Percentiles rank a stretch among this genome's conserved stretches.
Conservation (phyloP, 2,329 filamentous ascomycete genomes). For the Lanzia echinophila region DNA sequence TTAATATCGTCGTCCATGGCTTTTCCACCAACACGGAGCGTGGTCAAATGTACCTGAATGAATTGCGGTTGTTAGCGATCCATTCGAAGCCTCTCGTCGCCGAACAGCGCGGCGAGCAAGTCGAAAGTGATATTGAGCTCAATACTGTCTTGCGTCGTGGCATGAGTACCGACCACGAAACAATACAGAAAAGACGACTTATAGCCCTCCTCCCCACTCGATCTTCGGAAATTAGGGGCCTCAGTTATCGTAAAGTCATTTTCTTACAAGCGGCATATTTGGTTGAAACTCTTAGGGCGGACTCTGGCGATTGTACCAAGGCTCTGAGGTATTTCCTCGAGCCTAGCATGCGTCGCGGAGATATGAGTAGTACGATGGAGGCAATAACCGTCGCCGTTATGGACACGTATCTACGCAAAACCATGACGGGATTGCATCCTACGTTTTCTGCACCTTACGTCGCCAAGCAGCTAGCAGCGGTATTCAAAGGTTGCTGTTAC, state of each 20-base stretch:
- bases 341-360: slow-evolving; percentile 64
- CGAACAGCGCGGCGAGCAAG: slow-evolving; percentile 79
- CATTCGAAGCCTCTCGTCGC: slow-evolving; percentile 83
- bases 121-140: slow-evolving; percentile 94
- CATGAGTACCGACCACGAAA: slow-evolving; percentile 69
- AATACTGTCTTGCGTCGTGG: slow-evolving; percentile 89
- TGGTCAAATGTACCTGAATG: slow-evolving; percentile 64
- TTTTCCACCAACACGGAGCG: slow-evolving; percentile 71
- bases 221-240: slow-evolving; percentile 67
- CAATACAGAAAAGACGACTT: slow-evolving; percentile 74
- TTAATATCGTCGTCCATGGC: slow-evolving; percentile 93
- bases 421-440: slow-evolving; percentile 62
- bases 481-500: slow-evolving; percentile 88
- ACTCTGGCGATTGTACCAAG: slow-evolving; percentile 83
- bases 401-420: slow-evolving; percentile 71
- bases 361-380: slow-evolving; percentile 59
- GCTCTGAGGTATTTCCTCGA: slow-evolving; percentile 92
- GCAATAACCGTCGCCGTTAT: slow-evolving; percentile 62
- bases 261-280: slow-evolving; percentile 88
- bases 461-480: slow-evolving; percentile 76
- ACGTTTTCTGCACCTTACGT: slow-evolving; percentile 86
- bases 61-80: slow-evolving; percentile 77
- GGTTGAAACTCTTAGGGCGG: slow-evolving; percentile 80
- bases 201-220: slow-evolving; percentile 67
- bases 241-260: slow-evolving; percentile 86